Evolutionary conservation across 441 rosid genomes (phyloP).

Genomic region (Geranium incanum): DNA sequence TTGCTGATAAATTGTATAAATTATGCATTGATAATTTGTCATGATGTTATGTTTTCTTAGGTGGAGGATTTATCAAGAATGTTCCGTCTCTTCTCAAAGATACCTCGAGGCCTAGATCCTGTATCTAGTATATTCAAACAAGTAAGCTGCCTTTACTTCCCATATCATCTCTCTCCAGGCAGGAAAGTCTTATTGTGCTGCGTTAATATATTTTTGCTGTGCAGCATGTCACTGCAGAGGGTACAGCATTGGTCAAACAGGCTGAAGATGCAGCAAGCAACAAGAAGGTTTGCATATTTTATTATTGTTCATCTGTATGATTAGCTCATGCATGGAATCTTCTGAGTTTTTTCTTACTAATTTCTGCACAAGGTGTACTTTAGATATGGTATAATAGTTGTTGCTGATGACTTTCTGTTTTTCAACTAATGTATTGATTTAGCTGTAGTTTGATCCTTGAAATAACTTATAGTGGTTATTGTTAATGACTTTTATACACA

Average conservation of each 20-base stretch:
- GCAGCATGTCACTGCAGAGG: conserved; percentile 89
- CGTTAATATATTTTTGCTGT: conserved; percentile 2
- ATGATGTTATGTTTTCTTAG: conserved; percentile 27
- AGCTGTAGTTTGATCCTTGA: background rate
- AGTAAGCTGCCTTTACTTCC: conserved; percentile 33
- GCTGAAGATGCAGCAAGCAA: conserved; percentile 79
- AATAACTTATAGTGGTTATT: background rate
- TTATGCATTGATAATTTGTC: background rate
- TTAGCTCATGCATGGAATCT: background rate
- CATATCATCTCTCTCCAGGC: conserved; percentile 6
- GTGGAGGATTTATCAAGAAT: conserved; percentile 91
- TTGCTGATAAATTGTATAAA: background rate
- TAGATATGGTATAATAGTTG: background rate
- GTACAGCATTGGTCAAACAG: conserved; percentile 76
- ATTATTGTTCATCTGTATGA: background rate
- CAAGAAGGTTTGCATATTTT: conserved; percentile 38
- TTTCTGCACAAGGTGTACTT: background rate
- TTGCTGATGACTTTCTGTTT: background rate
- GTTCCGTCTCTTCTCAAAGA: conserved; percentile 79
- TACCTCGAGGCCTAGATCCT: conserved; percentile 66
- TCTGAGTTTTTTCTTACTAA: background rate
- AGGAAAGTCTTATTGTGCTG: background rate
- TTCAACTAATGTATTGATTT: background rate
- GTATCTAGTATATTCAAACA: conserved; percentile 72
- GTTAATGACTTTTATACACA: background rate